Percentiles rank a stretch among this genome's conserved stretches.
Conservation (phyloP, 1,284 basidiomycete genomes). For the Moniliophthora roreri region DNA sequence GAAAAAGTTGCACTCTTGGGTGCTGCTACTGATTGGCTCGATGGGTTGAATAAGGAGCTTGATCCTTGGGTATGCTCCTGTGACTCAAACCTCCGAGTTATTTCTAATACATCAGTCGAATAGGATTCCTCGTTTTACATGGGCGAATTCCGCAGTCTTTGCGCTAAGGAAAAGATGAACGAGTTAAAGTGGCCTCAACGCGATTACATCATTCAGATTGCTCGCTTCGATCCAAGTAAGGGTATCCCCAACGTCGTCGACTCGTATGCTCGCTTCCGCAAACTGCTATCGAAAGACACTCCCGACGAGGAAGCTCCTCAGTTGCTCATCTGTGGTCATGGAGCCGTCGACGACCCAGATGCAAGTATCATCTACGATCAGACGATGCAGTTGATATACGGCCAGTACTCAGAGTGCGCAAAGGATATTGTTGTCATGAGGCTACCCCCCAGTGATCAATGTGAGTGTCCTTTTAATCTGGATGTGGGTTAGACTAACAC, state of each 20-base stretch:
- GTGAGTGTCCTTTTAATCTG: constrained; percentile 40
- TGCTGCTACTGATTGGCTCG: constrained; percentile 83
- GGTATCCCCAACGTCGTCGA: constrained; percentile 83
- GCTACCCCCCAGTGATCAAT: constrained; percentile 76
- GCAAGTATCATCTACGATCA: constrained; percentile 85
- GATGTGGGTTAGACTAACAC: background rate
- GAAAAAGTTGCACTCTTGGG: constrained; percentile 71
- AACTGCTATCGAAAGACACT: constrained; percentile 51
- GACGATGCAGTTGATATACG: constrained; percentile 57
- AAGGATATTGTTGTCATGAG: constrained; percentile 79
- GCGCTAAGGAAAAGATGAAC: constrained; percentile 73
- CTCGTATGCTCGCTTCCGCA: constrained; percentile 78
- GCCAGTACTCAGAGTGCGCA: constrained; percentile 54
- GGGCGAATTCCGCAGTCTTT: constrained; percentile 77
- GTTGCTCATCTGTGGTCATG: constrained; percentile 83
- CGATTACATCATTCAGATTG: constrained; percentile 83
- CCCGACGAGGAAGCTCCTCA: constrained; percentile 66
- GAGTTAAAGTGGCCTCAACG: constrained; percentile 78
- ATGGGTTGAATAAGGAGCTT: constrained; percentile 86
- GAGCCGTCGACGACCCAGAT: constrained; percentile 85
- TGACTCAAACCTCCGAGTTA: too few species aligned
- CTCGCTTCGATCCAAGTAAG: constrained; percentile 46
- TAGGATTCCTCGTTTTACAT: constrained; percentile 76
- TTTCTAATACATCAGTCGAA: too few species aligned
- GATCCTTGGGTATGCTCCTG: constrained; percentile 47